These are phyloP conservation scores for Aureoboletus auriporus DNA, from an alignment of 768 basidiomycete species.

Conservation along the genomic window DNA sequence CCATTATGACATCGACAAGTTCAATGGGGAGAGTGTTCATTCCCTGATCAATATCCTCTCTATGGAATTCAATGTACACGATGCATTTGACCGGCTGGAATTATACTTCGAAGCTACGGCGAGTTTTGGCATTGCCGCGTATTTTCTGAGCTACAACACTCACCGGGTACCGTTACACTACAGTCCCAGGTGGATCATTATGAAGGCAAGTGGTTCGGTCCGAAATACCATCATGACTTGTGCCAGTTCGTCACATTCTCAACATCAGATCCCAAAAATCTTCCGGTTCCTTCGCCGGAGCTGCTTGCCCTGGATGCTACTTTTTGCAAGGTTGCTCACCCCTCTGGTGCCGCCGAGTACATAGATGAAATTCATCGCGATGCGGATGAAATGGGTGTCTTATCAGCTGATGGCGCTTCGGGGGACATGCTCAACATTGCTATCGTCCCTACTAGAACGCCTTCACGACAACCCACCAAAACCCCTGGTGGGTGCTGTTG, in stretches of 20 bases:
- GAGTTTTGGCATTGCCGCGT: too few species aligned
- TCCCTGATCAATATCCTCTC: constrained; percentile 7
- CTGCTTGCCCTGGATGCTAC: constrained; percentile 20
- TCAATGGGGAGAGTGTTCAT: constrained; percentile 6
- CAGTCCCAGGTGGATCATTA: neutral
- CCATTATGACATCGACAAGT: neutral
- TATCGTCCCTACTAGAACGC: too few species aligned
- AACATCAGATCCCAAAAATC: neutral
- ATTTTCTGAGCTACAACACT: too few species aligned
- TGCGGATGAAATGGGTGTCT: neutral
- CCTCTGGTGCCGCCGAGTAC: constrained; percentile 19
- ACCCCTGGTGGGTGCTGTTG: too few species aligned
- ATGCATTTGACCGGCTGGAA: neutral
- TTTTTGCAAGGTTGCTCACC: constrained; percentile 23
- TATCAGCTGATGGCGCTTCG: neutral
- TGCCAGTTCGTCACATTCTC: constrained; percentile 4
- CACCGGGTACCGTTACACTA: too few species aligned
- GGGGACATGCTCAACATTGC: neutral
- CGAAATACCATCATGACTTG: neutral
- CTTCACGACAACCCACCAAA: too few species aligned
- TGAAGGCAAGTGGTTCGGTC: constrained; percentile 1
- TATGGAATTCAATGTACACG: neutral
- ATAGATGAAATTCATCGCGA: constrained; percentile 12
- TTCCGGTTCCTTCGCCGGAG: constrained; percentile 12
- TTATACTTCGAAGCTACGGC: too few species aligned